phyloP scores from a whole-genome alignment of 805 yeast genomes.

The Metschnikowia dekortorum region DNA sequence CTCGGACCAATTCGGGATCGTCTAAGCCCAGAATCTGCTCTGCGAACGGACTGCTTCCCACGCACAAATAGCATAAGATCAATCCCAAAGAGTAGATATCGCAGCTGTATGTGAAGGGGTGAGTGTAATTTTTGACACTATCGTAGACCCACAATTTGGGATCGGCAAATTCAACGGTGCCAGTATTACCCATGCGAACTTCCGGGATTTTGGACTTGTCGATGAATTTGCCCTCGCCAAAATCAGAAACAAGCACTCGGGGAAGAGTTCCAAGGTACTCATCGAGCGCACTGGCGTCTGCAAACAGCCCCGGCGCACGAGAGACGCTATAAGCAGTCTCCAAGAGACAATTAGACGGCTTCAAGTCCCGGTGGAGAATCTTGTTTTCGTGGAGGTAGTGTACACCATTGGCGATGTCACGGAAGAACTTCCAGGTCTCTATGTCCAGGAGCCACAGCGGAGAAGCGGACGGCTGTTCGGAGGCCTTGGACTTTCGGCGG shows the following conservation, averaged over 20 bases:
- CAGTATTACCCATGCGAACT: conserved; percentile 74
- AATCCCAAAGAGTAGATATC: conserved; percentile 83
- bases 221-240: conserved; percentile 81
- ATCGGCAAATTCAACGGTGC: conserved; percentile 83
- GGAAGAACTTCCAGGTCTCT: conserved; percentile 66
- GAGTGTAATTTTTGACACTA: conserved; percentile 18
- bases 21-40: conserved; percentile 6
- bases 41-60: conserved; percentile 61
- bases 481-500: conserved; percentile 15
- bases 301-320: background rate
- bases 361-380: conserved; percentile 82
- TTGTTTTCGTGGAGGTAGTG: conserved; percentile 67
- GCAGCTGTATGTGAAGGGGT: conserved; percentile 64
- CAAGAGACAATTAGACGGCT: conserved; percentile 82
- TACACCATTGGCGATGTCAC: conserved; percentile 67
- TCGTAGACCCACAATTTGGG: conserved; percentile 62
- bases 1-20: conserved; percentile 29
- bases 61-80: conserved; percentile 72
- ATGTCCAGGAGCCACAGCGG: conserved; percentile 41
- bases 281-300: conserved; percentile 11
- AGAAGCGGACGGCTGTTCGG: background rate
- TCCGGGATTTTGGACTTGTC: conserved; percentile 39
- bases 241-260: conserved; percentile 75
- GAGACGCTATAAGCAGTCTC: conserved; percentile 28
- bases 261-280: conserved; percentile 42